Percentiles rank a stretch among this genome's conserved stretches.
phyloP scores from a whole-genome alignment of 2,329 filamentous ascomycete species.

The Arthroderma sp. region DNA sequence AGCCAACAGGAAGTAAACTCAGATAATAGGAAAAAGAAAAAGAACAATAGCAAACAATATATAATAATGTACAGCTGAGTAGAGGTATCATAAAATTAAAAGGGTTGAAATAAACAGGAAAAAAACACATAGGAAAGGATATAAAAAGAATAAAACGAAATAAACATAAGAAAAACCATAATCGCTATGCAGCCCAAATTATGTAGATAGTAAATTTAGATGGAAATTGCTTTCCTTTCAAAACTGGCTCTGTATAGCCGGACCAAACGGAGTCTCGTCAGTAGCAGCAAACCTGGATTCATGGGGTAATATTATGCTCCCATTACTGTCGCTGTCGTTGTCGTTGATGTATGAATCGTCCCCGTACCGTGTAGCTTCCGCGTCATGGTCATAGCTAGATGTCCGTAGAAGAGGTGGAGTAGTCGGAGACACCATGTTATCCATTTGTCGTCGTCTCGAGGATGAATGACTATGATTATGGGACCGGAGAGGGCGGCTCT shows the following conservation, averaged over 20 bases:
- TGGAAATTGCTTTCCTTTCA: not conserved
- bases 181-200: constrained; percentile 6
- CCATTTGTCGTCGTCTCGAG: constrained; percentile 12
- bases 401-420: constrained; percentile 45
- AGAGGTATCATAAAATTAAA: not conserved
- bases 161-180: constrained; percentile 4
- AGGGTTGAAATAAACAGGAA: not conserved
- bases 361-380: constrained; percentile 37
- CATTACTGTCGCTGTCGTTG: constrained; percentile 34
- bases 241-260: constrained; percentile 7
- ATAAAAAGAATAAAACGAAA: constrained; percentile 4
- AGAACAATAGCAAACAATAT: not conserved
- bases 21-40: not conserved
- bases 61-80: no score
- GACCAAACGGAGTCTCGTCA: constrained; percentile 10
- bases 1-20: not conserved
- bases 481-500: constrained; percentile 23
- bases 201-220: not conserved
- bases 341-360: constrained; percentile 38
- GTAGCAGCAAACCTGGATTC: not conserved
- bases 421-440: constrained; percentile 22
- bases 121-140: constrained; percentile 2
- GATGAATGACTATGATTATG: constrained; percentile 20
- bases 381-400: constrained; percentile 47
- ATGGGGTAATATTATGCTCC: constrained; percentile 11